Evolutionary conservation across 2,329 filamentous ascomycete genomes (phyloP).

Genomic region (Drechslerella stenobrocha): DNA sequence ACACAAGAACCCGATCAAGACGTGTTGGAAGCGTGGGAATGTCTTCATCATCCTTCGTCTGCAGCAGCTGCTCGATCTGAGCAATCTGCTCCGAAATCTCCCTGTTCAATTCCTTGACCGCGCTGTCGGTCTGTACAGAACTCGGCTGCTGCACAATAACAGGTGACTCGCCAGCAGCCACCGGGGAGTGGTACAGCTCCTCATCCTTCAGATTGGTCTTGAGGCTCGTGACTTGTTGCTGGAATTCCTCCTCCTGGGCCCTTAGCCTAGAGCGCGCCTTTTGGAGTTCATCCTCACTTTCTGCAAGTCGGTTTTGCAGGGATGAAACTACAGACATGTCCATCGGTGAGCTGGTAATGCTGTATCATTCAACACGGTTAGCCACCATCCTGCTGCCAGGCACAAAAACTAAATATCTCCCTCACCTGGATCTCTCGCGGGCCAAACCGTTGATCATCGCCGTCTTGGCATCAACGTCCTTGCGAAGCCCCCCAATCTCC

Average conservation of each 20-base stretch:
- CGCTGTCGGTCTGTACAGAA: neutral
- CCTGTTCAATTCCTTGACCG: neutral
- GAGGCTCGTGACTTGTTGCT: constrained; percentile 70
- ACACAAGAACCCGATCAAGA: constrained; percentile 17
- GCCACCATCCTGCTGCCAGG: too few species aligned
- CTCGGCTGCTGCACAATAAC: neutral
- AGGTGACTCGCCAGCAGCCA: neutral
- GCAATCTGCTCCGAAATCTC: neutral
- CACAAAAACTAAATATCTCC: neutral
- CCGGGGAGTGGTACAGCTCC: constrained; percentile 23
- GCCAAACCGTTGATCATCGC: constrained; percentile 93
- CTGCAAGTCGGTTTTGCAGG: constrained; percentile 82
- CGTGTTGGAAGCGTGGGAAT: neutral
- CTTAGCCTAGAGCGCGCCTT: constrained; percentile 72
- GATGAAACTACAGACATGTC: constrained; percentile 89
- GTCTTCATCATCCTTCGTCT: constrained; percentile 5
- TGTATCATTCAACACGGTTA: constrained; percentile 15
- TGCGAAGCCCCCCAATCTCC: constrained; percentile 79
- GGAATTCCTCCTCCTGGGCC: constrained; percentile 74
- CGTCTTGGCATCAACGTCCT: constrained; percentile 96
- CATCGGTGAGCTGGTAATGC: constrained; percentile 66
- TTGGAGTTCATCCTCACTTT: constrained; percentile 79
- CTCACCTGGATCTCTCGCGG: constrained; percentile 77
- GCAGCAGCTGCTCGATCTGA: constrained; percentile 12
- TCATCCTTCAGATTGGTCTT: constrained; percentile 30